phyloP scores from a whole-genome alignment of 2,329 filamentous ascomycete species.

The Raffaelea arxii region DNA sequence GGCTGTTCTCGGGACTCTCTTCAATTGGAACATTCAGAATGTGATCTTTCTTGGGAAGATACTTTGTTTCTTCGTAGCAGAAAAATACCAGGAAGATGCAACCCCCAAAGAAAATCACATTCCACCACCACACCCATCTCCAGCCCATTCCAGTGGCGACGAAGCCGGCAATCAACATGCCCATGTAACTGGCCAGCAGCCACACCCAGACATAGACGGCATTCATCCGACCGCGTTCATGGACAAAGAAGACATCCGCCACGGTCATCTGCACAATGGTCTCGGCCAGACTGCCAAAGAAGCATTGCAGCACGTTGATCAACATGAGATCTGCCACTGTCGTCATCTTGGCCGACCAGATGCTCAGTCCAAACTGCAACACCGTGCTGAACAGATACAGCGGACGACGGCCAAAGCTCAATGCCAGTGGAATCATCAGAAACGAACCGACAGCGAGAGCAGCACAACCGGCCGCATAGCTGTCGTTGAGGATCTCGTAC shows the following conservation, averaged over 20 bases:
- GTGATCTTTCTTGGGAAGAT: not conserved
- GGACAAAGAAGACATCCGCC: constrained; percentile 45
- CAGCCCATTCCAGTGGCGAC: not conserved
- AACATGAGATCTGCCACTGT: constrained; percentile 14
- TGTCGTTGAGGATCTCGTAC: not conserved
- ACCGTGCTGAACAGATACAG: constrained; percentile 11
- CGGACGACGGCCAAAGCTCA: constrained; percentile 22
- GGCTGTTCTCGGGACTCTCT: too few species aligned
- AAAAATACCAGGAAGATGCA: not conserved
- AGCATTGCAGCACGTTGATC: constrained; percentile 40
- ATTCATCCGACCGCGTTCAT: constrained; percentile 34
- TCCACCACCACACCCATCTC: not conserved
- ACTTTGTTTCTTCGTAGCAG: not conserved
- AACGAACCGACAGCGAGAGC: constrained; percentile 24
- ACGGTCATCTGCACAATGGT: constrained; percentile 52
- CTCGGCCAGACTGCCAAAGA: constrained; percentile 46
- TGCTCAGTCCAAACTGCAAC: constrained; percentile 17
- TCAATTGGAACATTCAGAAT: too few species aligned
- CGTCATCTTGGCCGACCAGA: constrained; percentile 19
- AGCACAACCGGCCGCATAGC: constrained; percentile 21
- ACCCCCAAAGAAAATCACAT: not conserved
- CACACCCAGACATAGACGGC: not conserved
- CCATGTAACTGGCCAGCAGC: not conserved
- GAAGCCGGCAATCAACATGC: not conserved
- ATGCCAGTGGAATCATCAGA: constrained; percentile 20